These are phyloP conservation scores for Imleria badia DNA, from an alignment of 768 basidiomycete species.

Conservation along the genomic window DNA sequence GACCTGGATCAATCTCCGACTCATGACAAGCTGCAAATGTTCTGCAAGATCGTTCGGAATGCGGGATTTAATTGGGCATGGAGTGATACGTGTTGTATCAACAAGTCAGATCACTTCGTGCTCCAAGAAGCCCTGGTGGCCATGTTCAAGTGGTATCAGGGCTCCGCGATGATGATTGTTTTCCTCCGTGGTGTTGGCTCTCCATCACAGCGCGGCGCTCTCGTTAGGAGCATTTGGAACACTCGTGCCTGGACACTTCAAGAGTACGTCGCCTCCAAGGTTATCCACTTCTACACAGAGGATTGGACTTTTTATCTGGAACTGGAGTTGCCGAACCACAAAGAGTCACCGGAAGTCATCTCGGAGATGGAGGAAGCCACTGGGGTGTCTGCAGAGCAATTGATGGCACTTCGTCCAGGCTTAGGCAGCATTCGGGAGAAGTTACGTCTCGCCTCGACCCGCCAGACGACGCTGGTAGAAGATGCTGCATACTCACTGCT, in stretches of 20 bases:
- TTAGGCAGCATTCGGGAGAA: not conserved
- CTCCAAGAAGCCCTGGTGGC: not conserved
- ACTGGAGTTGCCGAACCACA: not conserved
- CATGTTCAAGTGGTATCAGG: not conserved
- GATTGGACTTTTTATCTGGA: not conserved
- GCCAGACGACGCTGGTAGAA: not conserved
- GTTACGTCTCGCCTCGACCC: not conserved
- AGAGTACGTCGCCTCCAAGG: not conserved
- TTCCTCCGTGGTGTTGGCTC: not conserved
- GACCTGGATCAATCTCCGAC: not conserved
- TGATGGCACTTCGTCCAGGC: not conserved
- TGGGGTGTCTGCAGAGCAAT: not conserved
- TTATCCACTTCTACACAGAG: not conserved
- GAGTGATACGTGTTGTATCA: not conserved
- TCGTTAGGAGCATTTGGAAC: not conserved
- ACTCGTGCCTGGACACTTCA: not conserved
- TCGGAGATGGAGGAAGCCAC: not conserved
- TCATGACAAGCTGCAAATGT: not conserved
- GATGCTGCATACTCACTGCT: not conserved
- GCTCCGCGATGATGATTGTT: not conserved
- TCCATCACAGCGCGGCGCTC: not conserved
- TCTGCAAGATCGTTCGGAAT: not conserved
- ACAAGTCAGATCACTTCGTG: not conserved
- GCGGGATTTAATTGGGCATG: not conserved
- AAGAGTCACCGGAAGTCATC: not conserved